These are phyloP conservation scores for Tuber calosporum DNA, from an alignment of 495 filamentous ascomycete species.

Conservation along the genomic window DNA sequence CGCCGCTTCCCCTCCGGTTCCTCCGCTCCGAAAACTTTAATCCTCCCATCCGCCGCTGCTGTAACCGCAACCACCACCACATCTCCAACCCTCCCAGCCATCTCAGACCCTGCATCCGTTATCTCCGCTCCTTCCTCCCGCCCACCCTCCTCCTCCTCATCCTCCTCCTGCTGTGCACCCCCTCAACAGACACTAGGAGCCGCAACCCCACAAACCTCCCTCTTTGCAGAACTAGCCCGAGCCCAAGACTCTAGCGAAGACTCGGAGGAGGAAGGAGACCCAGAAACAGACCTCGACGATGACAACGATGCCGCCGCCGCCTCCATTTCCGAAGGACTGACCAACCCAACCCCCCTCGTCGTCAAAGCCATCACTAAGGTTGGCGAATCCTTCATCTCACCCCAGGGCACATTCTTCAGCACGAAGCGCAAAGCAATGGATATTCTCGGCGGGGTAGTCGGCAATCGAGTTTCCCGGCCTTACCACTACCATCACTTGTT, in stretches of 20 bases:
- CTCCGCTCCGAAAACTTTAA: constrained; percentile 43
- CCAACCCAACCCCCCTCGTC: constrained; percentile 32
- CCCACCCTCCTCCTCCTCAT: constrained; percentile 13
- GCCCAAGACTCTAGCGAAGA: constrained; percentile 22
- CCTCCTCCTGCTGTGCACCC: constrained; percentile 6
- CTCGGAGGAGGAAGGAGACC: constrained; percentile 4
- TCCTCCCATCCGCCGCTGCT: constrained; percentile 36
- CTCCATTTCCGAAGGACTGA: constrained; percentile 22
- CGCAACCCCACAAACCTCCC: constrained; percentile 12
- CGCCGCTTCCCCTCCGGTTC: constrained; percentile 44
- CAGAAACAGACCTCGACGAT: constrained; percentile 7
- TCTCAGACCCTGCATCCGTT: constrained; percentile 22
- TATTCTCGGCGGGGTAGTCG: constrained; percentile 25
- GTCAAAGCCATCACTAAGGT: constrained; percentile 22
- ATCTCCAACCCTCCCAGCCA: constrained; percentile 39
- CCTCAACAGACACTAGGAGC: neutral
- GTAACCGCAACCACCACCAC: constrained; percentile 3
- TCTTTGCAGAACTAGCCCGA: constrained; percentile 37
- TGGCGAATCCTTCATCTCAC: constrained; percentile 10
- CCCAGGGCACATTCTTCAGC: constrained; percentile 11
- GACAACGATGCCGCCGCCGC: constrained; percentile 8
- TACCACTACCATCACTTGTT: neutral
- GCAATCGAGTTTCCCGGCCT: constrained; percentile 16
- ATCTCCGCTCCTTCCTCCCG: constrained; percentile 13
- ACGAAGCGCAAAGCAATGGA: constrained; percentile 32